Conservation (phyloP, 768 basidiomycete genomes). For the Psilocybe cyanescens region DNA sequence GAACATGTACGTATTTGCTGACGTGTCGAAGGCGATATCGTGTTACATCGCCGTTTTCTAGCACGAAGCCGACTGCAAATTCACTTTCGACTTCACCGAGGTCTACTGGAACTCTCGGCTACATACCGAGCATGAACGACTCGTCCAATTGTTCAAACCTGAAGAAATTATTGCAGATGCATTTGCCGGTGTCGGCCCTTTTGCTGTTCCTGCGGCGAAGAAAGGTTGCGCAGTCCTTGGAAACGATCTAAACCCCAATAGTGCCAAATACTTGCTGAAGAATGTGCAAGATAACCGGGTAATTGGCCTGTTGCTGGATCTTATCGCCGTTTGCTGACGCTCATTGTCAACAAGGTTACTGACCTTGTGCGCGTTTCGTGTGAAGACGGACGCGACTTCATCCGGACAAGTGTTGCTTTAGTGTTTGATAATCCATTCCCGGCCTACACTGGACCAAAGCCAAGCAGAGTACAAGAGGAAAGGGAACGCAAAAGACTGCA, state of each 20-base stretch:
- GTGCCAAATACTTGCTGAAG: constrained; percentile 71
- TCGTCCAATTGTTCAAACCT: constrained; percentile 74
- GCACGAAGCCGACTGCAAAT: constrained; percentile 85
- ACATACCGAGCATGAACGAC: constrained; percentile 87
- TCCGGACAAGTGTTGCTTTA: constrained; percentile 56
- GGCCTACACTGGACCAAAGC: constrained; percentile 51
- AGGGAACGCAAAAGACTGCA: constrained; percentile 41
- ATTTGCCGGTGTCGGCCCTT: constrained; percentile 97
- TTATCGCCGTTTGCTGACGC: constrained; percentile 4
- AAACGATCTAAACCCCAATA: constrained; percentile 94
- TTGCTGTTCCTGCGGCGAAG: constrained; percentile 91
- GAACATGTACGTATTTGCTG: constrained; percentile 64
- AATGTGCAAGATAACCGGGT: constrained; percentile 85
- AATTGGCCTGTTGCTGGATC: constrained; percentile 8
- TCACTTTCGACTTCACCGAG: constrained; percentile 91
- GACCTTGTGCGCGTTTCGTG: constrained; percentile 73
- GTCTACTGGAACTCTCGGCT: constrained; percentile 99
- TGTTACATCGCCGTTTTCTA: constrained; percentile 31
- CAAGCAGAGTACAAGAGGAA: constrained; percentile 48
- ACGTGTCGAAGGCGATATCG: neutral
- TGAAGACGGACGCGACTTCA: constrained; percentile 89
- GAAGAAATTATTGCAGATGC: constrained; percentile 89
- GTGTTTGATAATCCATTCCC: constrained; percentile 72
- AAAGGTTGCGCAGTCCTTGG: constrained; percentile 89
- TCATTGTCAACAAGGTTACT: constrained; percentile 54